Conservation (phyloP, 176 grass and related monocot species). For the Aegilops sharonensis region DNA sequence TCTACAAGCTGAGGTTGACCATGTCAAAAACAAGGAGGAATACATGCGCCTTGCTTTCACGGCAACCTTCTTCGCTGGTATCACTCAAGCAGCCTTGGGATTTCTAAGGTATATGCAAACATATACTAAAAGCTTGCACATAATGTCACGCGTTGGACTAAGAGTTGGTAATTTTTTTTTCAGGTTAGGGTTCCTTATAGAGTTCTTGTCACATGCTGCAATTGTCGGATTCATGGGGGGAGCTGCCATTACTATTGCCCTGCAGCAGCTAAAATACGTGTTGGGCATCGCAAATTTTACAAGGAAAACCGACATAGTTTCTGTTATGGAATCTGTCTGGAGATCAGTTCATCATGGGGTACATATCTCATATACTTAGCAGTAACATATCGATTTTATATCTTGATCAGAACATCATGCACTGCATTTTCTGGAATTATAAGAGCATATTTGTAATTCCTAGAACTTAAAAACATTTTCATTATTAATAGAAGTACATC, state of each 20-base stretch:
- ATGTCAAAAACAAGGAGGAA: slow-evolving; percentile 59
- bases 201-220: slow-evolving; percentile 97
- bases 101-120: slow-evolving; percentile 64
- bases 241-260: slow-evolving; percentile 91
- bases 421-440: neutral
- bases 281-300: slow-evolving; percentile 83
- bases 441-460: neutral
- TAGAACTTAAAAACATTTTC: neutral
- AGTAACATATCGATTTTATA: neutral
- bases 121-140: neutral
- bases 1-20: slow-evolving; percentile 72
- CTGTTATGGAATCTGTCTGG: slow-evolving; percentile 91
- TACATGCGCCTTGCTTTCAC: slow-evolving; percentile 85
- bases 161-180: slow-evolving; percentile 20
- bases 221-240: slow-evolving; percentile 97
- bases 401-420: neutral
- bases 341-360: slow-evolving; percentile 80
- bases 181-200: slow-evolving; percentile 93
- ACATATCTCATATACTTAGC: slow-evolving; percentile 17
- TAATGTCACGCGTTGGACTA: neutral
- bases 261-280: slow-evolving; percentile 88
- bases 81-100: slow-evolving; percentile 92
- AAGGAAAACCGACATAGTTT: slow-evolving; percentile 84
- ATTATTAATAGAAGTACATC: neutral
- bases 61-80: slow-evolving; percentile 94